Base-by-base conservation (phyloP, 768 basidiomycete genomes). In the Leccinum truebloodii region DNA sequence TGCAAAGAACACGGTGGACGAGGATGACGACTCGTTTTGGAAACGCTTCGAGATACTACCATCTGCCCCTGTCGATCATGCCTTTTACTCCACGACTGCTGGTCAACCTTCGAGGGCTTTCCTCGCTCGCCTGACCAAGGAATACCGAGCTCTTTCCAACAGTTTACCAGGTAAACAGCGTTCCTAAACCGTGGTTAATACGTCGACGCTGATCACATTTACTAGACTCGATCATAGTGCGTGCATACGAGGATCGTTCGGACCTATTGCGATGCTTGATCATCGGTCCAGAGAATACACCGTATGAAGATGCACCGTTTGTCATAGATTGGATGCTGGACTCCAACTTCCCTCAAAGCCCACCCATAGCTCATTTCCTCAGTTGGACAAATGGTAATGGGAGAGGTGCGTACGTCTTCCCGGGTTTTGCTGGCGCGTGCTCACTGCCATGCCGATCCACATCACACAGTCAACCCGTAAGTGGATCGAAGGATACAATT, bases 301-400 rank as follows among this genome's bases (percentile, higher is more conserved):
- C 95, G n/a, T 97, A 96, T 65, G 85, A 92, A 72, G 90, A 95
- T 72, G 92, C 93, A 20, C 95, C 95, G 0, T 95, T 96, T 75
- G 88, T 97, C 26, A 96, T 97, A 59, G 95, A 98, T 75, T 94
- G 92, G 92, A 85, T 87, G 81, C 78, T 94, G 12, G 92, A 91
- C 67, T 91, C 86, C 57, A 87, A 89, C 72, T 97, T 89, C 71
- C 94, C 88, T 50, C 85, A 86, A 64, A 84, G 79, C 61, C 94
- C 95, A 13, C 95, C 95, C 0, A 79, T 86, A 58, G 95, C 95
- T 10, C 89, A 92, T 76, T 98, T 98, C 74, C 81, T 88, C 53
- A 94, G 92, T 61, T 95, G 94, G 91, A 97, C 95, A 6, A 93
- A 94, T 73, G 94, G 94, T 3, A 93, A 94, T 69, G 94, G 94